Percentiles rank a stretch among this genome's conserved stretches.
Conservation (phyloP, 371 early-diverging fungal species). For the Zychaea mexicana region DNA sequence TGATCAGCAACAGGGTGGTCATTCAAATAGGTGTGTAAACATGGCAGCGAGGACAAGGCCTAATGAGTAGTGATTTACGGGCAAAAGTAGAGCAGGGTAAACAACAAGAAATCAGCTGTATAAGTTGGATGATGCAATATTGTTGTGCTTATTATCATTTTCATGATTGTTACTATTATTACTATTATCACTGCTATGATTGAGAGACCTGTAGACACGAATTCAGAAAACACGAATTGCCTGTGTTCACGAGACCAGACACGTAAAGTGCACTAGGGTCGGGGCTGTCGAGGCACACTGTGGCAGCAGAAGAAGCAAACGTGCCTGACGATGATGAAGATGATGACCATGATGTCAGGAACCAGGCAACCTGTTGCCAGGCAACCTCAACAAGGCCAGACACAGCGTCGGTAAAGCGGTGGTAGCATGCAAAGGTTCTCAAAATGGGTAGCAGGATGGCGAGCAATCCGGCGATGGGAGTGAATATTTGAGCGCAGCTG, state of each 20-base stretch:
- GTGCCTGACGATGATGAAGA: background rate
- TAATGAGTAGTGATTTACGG: too few species aligned
- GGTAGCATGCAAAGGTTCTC: conserved; percentile 12
- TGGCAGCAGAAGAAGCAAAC: background rate
- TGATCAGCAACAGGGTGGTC: conserved; percentile 13
- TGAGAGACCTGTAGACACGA: conserved; percentile 79
- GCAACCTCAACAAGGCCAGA: background rate
- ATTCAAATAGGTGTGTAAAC: conserved; percentile 35
- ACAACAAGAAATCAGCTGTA: conserved; percentile 5
- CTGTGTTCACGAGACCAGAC: conserved; percentile 85
- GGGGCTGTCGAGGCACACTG: background rate
- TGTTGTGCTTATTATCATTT: too few species aligned
- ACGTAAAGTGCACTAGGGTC: background rate
- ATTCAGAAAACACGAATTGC: conserved; percentile 94
- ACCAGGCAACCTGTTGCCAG: background rate
- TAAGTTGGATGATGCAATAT: background rate
- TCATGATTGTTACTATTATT: too few species aligned
- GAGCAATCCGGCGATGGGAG: conserved; percentile 17
- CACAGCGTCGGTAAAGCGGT: background rate
- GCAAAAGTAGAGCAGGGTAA: background rate
- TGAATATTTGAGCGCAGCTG: conserved; percentile 19
- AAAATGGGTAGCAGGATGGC: conserved; percentile 21
- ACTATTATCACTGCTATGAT: too few species aligned
- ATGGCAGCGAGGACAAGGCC: conserved; percentile 52
- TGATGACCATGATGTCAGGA: background rate